A percentile compares a stretch with the other conserved stretches of the same genome.
phyloP scores from a whole-genome alignment of 768 basidiomycete genomes.

The Goffeauzyma gilvescens region DNA sequence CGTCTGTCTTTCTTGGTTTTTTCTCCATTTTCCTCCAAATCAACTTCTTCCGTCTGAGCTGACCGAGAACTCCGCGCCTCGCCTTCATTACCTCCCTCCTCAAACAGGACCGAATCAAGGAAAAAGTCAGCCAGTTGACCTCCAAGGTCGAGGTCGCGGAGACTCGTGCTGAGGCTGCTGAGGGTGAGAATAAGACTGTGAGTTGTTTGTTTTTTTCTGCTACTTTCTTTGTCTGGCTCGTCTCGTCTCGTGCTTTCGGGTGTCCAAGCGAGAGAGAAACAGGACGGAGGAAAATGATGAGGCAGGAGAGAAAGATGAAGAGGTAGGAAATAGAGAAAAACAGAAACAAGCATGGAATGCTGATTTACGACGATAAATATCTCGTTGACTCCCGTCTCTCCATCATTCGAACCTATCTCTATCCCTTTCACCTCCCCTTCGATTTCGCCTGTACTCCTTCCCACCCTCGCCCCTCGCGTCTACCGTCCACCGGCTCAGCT shows the following conservation, averaged over 20 bases:
- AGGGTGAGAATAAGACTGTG: conserved; percentile 54
- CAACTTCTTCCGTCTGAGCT: too few species aligned
- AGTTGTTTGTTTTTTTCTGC: not conserved
- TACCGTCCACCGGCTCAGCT: conserved; percentile 22
- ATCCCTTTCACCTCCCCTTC: not conserved
- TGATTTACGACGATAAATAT: too few species aligned
- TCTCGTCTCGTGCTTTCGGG: too few species aligned
- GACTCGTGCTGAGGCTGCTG: conserved; percentile 68
- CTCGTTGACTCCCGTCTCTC: not conserved
- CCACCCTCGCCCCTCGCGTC: not conserved
- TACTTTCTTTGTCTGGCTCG: too few species aligned
- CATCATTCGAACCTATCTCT: too few species aligned
- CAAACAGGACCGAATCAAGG: conserved; percentile 37
- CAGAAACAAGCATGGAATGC: not conserved
- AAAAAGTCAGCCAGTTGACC: conserved; percentile 49
- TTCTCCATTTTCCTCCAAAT: too few species aligned
- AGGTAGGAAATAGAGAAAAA: not conserved
- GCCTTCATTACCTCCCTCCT: too few species aligned
- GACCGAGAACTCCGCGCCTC: too few species aligned
- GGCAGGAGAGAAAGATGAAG: too few species aligned
- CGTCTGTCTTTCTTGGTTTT: too few species aligned
- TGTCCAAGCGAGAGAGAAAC: too few species aligned
- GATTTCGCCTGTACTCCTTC: not conserved
- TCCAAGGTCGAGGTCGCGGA: conserved; percentile 65
- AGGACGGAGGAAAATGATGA: too few species aligned